Percentiles rank a stretch among this genome's conserved stretches.
Evolutionary conservation across 306 rosid species (phyloP).

Genomic region (Hippophae rhamnoides): DNA sequence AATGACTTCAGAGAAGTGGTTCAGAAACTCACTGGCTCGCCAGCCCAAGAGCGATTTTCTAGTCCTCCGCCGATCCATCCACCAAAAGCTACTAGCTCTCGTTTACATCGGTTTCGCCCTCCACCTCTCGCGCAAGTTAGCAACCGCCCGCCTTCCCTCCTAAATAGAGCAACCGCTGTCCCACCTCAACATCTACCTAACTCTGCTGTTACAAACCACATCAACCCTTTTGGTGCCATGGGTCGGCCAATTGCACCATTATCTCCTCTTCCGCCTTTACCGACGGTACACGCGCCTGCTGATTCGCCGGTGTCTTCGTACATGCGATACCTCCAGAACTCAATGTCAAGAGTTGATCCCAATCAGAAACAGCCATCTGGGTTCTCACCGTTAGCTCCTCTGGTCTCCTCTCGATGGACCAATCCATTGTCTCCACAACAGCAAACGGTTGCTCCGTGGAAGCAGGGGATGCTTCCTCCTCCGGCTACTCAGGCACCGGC

Average conservation of each 20-base stretch:
- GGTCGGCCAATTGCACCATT: slow-evolving; percentile 55
- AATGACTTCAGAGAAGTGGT: slow-evolving; percentile 90
- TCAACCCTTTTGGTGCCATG: slow-evolving; percentile 25
- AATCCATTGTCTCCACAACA: slow-evolving; percentile 21
- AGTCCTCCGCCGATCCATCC: slow-evolving; percentile 68
- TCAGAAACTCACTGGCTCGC: slow-evolving; percentile 93
- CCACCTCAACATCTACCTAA: slow-evolving; percentile 17
- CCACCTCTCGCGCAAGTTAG: slow-evolving; percentile 71
- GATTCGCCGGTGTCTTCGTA: slow-evolving; percentile 89
- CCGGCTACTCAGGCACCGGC: slow-evolving; percentile 10
- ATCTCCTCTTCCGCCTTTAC: slow-evolving; percentile 87
- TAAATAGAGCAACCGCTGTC: slow-evolving; percentile 21
- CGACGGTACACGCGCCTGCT: slow-evolving; percentile 75
- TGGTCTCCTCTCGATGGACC: slow-evolving; percentile 62
- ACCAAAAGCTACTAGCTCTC: slow-evolving; percentile 73
- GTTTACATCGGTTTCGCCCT: slow-evolving; percentile 90
- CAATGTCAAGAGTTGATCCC: slow-evolving; percentile 32
- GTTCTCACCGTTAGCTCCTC: slow-evolving; percentile 57
- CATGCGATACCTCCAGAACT: slow-evolving; percentile 61
- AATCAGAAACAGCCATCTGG: slow-evolving; percentile 56
- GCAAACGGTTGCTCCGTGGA: slow-evolving; percentile 15
- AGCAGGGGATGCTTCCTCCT: slow-evolving; percentile 14
- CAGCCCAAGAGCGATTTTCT: slow-evolving; percentile 75
- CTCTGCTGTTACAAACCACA: slow-evolving; percentile 16
- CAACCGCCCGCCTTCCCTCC: slow-evolving; percentile 49